These are phyloP conservation scores for Penicillium sp. DNA, from an alignment of 2,329 filamentous ascomycete genomes.

Conservation along the genomic window DNA sequence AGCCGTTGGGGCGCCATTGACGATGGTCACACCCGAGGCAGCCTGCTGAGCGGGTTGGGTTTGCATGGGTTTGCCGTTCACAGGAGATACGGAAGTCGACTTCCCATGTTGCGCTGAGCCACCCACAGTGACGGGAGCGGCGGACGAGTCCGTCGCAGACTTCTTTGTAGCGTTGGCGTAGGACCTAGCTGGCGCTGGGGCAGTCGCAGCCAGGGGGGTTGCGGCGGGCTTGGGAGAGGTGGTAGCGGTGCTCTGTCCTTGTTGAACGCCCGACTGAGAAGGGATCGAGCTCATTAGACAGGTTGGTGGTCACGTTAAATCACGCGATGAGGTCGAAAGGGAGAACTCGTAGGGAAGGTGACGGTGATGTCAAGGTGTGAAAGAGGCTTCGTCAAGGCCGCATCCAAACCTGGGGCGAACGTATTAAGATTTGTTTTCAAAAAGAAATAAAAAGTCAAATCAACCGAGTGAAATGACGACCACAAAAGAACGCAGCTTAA, in stretches of 20 bases:
- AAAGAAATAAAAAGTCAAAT: constrained; percentile 16
- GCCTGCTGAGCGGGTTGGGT: constrained; percentile 25
- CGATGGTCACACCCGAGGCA: constrained; percentile 54
- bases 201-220: constrained; percentile 55
- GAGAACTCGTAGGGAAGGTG: constrained; percentile 2
- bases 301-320: constrained; percentile 32
- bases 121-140: constrained; percentile 56
- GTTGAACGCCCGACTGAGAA: constrained; percentile 51
- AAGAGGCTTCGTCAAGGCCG: constrained; percentile 22
- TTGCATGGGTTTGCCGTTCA: constrained; percentile 78
- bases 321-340: constrained; percentile 13
- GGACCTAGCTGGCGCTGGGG: constrained; percentile 55
- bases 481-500: constrained; percentile 22
- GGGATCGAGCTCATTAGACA: constrained; percentile 64
- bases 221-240: constrained; percentile 49
- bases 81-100: constrained; percentile 68
- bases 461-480: constrained; percentile 22
- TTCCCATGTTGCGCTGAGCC: constrained; percentile 57
- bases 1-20: constrained; percentile 63
- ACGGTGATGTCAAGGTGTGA: constrained; percentile 27
- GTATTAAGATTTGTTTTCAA: constrained; percentile 9
- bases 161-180: constrained; percentile 65
- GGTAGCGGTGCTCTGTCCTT: constrained; percentile 46
- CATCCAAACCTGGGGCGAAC: constrained; percentile 25
- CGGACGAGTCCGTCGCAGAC: constrained; percentile 53